A percentile compares a stretch with the other conserved stretches of the same genome.
Evolutionary conservation across 805 yeast species (phyloP).

Genomic region (Nakazawaea holstii): DNA sequence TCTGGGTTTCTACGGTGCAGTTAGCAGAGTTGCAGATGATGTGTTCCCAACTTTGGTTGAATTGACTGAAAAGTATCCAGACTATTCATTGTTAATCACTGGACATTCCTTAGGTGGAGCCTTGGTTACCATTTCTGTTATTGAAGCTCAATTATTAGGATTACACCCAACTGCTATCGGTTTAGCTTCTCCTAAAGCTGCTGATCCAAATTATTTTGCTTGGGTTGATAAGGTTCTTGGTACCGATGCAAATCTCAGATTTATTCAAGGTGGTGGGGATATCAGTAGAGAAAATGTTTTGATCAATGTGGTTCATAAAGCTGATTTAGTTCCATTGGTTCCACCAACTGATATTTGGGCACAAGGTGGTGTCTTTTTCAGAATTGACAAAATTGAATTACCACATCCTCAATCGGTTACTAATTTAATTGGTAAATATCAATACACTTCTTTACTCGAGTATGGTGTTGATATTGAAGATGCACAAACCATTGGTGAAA

Average conservation of each 20-base stretch:
- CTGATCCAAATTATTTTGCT: slow-evolving; percentile 42
- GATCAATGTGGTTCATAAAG: slow-evolving; percentile 49
- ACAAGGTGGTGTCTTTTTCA: slow-evolving; percentile 50
- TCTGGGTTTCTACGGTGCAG: slow-evolving; percentile 52
- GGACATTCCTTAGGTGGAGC: slow-evolving; percentile 78
- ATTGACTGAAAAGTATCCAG: slow-evolving; percentile 33
- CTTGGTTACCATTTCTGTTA: slow-evolving; percentile 54
- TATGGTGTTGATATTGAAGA: not conserved
- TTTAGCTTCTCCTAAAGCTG: slow-evolving; percentile 62
- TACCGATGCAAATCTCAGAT: slow-evolving; percentile 22
- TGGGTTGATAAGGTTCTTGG: slow-evolving; percentile 49
- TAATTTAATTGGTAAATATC: not conserved
- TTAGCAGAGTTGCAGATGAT: slow-evolving; percentile 33
- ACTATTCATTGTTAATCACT: slow-evolving; percentile 45
- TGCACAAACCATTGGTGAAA: not conserved
- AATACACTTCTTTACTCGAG: not conserved
- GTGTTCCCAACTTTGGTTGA: slow-evolving; percentile 32
- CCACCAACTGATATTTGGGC: slow-evolving; percentile 44
- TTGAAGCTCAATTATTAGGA: slow-evolving; percentile 54
- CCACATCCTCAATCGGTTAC: slow-evolving; percentile 29
- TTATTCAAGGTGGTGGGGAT: slow-evolving; percentile 22
- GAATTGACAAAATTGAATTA: slow-evolving; percentile 29
- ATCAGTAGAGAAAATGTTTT: slow-evolving; percentile 29
- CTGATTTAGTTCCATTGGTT: slow-evolving; percentile 53
- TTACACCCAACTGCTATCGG: slow-evolving; percentile 48